Evolutionary conservation across 768 basidiomycete genomes (phyloP).

Genomic region (Chalciporus piperatus): DNA sequence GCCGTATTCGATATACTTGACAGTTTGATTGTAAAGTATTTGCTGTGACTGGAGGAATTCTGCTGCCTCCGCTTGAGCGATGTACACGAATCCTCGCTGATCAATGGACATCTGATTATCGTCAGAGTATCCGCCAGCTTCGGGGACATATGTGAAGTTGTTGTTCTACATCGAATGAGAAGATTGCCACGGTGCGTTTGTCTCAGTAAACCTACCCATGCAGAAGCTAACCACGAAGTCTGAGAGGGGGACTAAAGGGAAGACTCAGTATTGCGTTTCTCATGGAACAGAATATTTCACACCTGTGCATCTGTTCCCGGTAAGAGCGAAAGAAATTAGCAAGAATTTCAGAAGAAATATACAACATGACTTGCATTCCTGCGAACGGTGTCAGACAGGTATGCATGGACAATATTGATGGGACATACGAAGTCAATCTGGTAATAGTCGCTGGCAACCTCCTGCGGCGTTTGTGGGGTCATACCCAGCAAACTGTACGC

Average conservation of each 20-base stretch:
- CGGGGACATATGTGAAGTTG: constrained; percentile 54
- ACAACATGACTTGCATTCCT: constrained; percentile 29
- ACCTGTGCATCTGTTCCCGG: constrained; percentile 27
- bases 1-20: constrained; percentile 46
- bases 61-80: constrained; percentile 55
- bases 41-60: constrained; percentile 51
- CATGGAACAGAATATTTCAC: background rate
- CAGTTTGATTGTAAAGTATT: constrained; percentile 47
- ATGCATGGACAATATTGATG: background rate
- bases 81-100: constrained; percentile 57
- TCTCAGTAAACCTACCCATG: constrained; percentile 45
- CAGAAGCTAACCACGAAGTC: constrained; percentile 60
- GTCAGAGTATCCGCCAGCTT: constrained; percentile 57
- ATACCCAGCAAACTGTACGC: constrained; percentile 53
- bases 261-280: constrained; percentile 21
- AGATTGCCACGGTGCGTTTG: background rate
- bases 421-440: constrained; percentile 39
- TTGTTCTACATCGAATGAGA: constrained; percentile 43
- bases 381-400: constrained; percentile 2
- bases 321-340: constrained; percentile 1
- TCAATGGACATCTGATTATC: constrained; percentile 55
- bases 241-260: constrained; percentile 57
- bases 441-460: constrained; percentile 57
- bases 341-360: background rate
- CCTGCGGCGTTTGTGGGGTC: constrained; percentile 43